A percentile compares a stretch with the other conserved stretches of the same genome.
These are phyloP conservation scores for Phytophthora cajani DNA, from an alignment of 352 stramenopile species.

Conservation along the genomic window DNA sequence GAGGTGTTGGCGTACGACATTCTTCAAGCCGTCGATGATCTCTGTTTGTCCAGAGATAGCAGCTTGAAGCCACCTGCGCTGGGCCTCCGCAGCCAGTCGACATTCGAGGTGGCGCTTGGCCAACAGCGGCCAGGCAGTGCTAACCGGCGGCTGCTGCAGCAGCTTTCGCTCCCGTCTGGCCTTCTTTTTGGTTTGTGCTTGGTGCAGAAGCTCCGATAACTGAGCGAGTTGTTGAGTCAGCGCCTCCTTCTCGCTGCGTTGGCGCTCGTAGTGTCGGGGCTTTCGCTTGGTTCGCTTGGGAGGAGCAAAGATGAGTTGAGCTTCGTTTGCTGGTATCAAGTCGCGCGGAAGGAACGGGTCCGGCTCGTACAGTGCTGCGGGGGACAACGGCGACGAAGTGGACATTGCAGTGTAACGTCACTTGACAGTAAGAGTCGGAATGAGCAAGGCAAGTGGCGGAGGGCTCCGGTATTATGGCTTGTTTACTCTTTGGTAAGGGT, in stretches of 20 bases:
- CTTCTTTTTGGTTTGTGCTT: background rate
- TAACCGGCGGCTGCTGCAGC: background rate
- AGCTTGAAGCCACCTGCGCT: background rate
- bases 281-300: background rate
- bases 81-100: background rate
- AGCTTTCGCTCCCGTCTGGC: background rate
- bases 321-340: background rate
- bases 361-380: background rate
- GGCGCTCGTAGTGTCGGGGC: background rate
- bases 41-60: background rate
- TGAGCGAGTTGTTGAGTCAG: background rate
- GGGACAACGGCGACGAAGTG: background rate
- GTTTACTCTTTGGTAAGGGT: background rate
- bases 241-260: background rate
- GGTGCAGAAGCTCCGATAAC: background rate
- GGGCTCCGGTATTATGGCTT: background rate
- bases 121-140: background rate
- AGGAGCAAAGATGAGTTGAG: background rate
- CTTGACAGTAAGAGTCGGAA: background rate
- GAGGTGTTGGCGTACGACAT: background rate
- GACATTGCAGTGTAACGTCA: background rate
- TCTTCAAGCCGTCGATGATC: background rate
- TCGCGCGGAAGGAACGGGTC: background rate
- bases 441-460: background rate
- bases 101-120: background rate